These are phyloP conservation scores for Lachnellula occidentalis DNA, from an alignment of 2,329 filamentous ascomycete genomes.

Conservation along the genomic window DNA sequence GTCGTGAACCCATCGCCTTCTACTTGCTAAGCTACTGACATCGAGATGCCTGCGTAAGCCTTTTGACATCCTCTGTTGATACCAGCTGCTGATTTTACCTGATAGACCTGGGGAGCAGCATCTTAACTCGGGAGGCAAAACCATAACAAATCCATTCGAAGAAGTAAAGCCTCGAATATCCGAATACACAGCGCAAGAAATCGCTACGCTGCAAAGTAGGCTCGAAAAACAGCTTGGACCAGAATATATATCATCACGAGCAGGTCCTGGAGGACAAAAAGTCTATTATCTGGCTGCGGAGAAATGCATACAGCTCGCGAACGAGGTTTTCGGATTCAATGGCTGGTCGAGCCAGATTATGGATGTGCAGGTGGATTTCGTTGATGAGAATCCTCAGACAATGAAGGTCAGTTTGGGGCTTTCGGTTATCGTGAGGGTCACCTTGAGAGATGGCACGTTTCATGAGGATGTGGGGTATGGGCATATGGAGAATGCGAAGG, in stretches of 20 bases:
- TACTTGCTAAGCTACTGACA: slow-evolving; percentile 8
- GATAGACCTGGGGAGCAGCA: slow-evolving; percentile 65
- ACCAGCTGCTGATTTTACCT: slow-evolving; percentile 10
- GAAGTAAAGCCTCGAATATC: slow-evolving; percentile 62
- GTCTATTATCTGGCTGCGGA: slow-evolving; percentile 95
- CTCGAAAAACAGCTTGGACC: slow-evolving; percentile 92
- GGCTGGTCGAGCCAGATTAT: slow-evolving; percentile 97
- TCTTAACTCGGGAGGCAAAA: slow-evolving; percentile 32
- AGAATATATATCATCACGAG: slow-evolving; percentile 86
- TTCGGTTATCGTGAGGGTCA: slow-evolving; percentile 86
- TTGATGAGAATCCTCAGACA: slow-evolving; percentile 76
- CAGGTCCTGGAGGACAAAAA: slow-evolving; percentile 76
- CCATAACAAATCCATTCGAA: slow-evolving; percentile 73
- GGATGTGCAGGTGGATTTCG: slow-evolving; percentile 91
- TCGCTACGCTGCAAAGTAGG: slow-evolving; percentile 78
- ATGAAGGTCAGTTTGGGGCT: slow-evolving; percentile 78
- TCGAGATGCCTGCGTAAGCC: slow-evolving; percentile 43
- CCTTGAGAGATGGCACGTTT: slow-evolving; percentile 86
- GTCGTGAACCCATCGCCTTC: background rate
- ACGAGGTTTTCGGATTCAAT: slow-evolving; percentile 95
- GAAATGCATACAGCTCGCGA: slow-evolving; percentile 91
- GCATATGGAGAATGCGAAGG: slow-evolving; percentile 91
- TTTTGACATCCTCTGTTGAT: background rate
- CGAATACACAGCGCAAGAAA: slow-evolving; percentile 83
- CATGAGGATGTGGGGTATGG: slow-evolving; percentile 98